Conservation (phyloP, 1,284 basidiomycete species). For the Xanthoconium separans region DNA sequence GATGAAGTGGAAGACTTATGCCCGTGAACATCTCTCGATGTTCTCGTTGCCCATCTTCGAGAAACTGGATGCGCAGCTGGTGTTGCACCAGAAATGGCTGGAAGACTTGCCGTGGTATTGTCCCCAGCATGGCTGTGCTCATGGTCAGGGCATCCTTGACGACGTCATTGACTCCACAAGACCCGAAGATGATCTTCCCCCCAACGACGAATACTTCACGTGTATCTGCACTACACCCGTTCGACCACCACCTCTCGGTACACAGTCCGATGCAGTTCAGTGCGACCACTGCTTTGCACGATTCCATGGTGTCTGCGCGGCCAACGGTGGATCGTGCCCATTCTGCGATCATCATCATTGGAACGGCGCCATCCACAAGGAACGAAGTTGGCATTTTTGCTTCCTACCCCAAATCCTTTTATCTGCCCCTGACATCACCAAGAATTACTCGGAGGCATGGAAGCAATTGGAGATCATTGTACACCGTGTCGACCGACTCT, state of each 20-base stretch:
- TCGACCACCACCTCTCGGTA: slow-evolving; percentile 69
- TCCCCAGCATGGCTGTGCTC: slow-evolving; percentile 56
- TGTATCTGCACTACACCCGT: slow-evolving; percentile 77
- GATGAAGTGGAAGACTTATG: slow-evolving; percentile 68
- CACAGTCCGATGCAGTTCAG: slow-evolving; percentile 76
- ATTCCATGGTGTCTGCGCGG: slow-evolving; percentile 79
- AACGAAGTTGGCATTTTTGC: slow-evolving; percentile 77
- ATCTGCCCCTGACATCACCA: slow-evolving; percentile 70
- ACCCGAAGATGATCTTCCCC: slow-evolving; percentile 73
- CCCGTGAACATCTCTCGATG: slow-evolving; percentile 65
- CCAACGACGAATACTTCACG: slow-evolving; percentile 75
- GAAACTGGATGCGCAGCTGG: slow-evolving; percentile 64
- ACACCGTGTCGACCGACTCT: slow-evolving; percentile 70
- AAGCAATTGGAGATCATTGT: slow-evolving; percentile 75
- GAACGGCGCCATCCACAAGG: slow-evolving; percentile 78
- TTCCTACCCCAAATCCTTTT: slow-evolving; percentile 67
- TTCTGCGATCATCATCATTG: slow-evolving; percentile 87
- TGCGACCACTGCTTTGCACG: slow-evolving; percentile 83
- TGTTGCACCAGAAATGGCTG: slow-evolving; percentile 65
- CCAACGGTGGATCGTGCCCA: slow-evolving; percentile 82
- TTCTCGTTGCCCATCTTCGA: slow-evolving; percentile 73
- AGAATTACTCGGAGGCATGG: slow-evolving; percentile 73
- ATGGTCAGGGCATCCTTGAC: slow-evolving; percentile 60
- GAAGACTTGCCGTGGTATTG: slow-evolving; percentile 77
- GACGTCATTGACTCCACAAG: slow-evolving; percentile 72